These are phyloP conservation scores for Starmerella roubikii DNA, from an alignment of 805 yeast genomes.

Conservation along the genomic window DNA sequence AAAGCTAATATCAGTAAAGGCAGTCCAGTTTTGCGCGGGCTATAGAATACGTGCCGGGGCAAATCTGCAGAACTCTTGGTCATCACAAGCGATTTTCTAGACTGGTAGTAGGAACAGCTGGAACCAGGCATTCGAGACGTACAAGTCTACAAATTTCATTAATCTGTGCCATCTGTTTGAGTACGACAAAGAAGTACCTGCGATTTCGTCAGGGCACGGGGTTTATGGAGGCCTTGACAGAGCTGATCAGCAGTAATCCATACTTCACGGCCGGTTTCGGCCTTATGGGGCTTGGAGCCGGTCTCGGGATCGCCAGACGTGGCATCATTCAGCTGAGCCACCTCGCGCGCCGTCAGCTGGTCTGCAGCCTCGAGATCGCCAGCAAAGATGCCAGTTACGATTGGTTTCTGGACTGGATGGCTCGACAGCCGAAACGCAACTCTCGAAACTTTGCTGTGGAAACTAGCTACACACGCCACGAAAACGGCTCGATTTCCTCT, in stretches of 20 bases:
- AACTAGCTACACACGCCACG: conserved; percentile 75
- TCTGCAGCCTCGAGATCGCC: conserved; percentile 87
- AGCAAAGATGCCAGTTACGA: conserved; percentile 83
- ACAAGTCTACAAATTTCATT: too few relatives aligned
- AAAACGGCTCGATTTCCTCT: conserved; percentile 80
- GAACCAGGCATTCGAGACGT: too few relatives aligned
- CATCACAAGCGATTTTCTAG: too few relatives aligned
- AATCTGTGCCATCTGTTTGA: too few relatives aligned
- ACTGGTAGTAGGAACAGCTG: too few relatives aligned
- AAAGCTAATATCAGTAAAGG: too few relatives aligned
- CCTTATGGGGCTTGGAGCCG: conserved; percentile 86
- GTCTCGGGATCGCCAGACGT: conserved; percentile 61
- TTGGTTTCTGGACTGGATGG: conserved; percentile 97
- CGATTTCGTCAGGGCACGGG: too few relatives aligned
- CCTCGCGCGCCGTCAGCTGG: conserved; percentile 63
- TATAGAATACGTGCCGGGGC: too few relatives aligned
- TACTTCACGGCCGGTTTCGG: conserved; percentile 99
- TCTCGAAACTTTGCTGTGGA: conserved; percentile 84
- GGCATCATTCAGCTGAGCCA: conserved; percentile 50
- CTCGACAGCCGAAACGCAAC: conserved; percentile 56
- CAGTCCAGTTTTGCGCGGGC: too few relatives aligned
- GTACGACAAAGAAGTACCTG: too few relatives aligned
- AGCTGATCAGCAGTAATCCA: conserved; percentile 52
- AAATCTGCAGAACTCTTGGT: too few relatives aligned
- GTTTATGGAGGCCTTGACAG: conserved; percentile 9